Conservation (phyloP, 2,329 filamentous ascomycete genomes). For the Eutypa lata region DNA sequence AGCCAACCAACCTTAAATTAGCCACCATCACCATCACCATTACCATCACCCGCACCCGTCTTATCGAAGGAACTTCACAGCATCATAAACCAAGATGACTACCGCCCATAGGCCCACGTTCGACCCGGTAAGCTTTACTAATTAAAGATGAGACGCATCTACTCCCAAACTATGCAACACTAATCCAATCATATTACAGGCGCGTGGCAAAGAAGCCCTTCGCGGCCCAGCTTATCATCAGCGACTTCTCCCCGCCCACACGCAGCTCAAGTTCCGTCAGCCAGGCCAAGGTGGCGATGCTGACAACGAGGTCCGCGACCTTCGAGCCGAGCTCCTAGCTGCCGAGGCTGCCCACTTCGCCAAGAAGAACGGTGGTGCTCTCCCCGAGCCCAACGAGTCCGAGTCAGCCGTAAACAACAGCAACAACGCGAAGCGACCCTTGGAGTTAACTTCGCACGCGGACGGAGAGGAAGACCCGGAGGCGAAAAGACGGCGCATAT, state of each 20-base stretch:
- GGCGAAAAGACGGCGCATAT: slow-evolving; percentile 78
- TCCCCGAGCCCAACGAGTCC: slow-evolving; percentile 45
- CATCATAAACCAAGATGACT: slow-evolving; percentile 51
- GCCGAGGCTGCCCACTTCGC: slow-evolving; percentile 86
- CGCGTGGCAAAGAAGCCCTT: slow-evolving; percentile 89
- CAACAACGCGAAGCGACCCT: slow-evolving; percentile 59
- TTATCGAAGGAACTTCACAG: slow-evolving; percentile 1
- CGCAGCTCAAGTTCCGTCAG: slow-evolving; percentile 84
- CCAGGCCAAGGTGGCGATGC: slow-evolving; percentile 85
- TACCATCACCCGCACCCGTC: neutral
- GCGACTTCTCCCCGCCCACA: slow-evolving; percentile 89
- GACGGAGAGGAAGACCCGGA: slow-evolving; percentile 65
- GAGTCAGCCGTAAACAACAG: slow-evolving; percentile 31
- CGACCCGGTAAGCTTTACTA: slow-evolving; percentile 66
- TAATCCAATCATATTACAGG: slow-evolving; percentile 46
- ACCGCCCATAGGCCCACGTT: slow-evolving; percentile 85
- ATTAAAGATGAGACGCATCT: neutral
- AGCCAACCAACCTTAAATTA: slow-evolving; percentile 1
- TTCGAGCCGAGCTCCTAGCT: slow-evolving; percentile 83
- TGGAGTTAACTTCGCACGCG: slow-evolving; percentile 47
- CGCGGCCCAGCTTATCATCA: slow-evolving; percentile 95
- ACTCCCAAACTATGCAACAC: slow-evolving; percentile 6
- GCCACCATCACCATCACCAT: slow-evolving; percentile 4
- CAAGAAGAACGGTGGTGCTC: slow-evolving; percentile 69
- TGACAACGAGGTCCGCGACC: slow-evolving; percentile 68